These are phyloP conservation scores for Penicillium angulare DNA, from an alignment of 495 filamentous ascomycete species.

Conservation along the genomic window DNA sequence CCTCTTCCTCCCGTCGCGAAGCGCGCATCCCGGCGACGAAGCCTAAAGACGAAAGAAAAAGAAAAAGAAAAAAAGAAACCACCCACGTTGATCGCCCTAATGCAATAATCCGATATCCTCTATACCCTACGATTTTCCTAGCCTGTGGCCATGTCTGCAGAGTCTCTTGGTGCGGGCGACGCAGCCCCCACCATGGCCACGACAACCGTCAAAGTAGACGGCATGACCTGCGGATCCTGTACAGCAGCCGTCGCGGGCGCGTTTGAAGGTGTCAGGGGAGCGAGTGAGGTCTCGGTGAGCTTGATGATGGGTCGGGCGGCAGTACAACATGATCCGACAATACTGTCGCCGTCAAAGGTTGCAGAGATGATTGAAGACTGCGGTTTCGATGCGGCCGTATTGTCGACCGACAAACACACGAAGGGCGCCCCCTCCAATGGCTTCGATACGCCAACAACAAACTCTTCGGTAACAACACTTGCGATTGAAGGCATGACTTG, in stretches of 20 bases:
- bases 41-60: too few relatives aligned
- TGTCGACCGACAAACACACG: conserved; percentile 66
- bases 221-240: conserved; percentile 95
- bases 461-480: conserved; percentile 70
- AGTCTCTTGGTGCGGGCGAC: conserved; percentile 18
- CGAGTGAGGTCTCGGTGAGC: conserved; percentile 82
- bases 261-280: conserved; percentile 76
- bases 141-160: conserved; percentile 19
- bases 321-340: conserved; percentile 78
- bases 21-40: neutral
- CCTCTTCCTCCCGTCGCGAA: conserved; percentile 12
- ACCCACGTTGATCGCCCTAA: conserved; percentile 23
- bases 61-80: too few relatives aligned
- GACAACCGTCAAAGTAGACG: conserved; percentile 84
- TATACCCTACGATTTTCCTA: conserved; percentile 12
- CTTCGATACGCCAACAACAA: conserved; percentile 22
- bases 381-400: conserved; percentile 91
- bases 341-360: conserved; percentile 68
- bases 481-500: conserved; percentile 98
- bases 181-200: conserved; percentile 63
- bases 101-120: conserved; percentile 30
- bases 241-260: conserved; percentile 83
- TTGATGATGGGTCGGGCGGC: conserved; percentile 91
- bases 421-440: conserved; percentile 17
- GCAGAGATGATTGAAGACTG: conserved; percentile 87